These are phyloP conservation scores for Dendryphion nanum DNA, from an alignment of 2,329 filamentous ascomycete species.

Conservation along the genomic window DNA sequence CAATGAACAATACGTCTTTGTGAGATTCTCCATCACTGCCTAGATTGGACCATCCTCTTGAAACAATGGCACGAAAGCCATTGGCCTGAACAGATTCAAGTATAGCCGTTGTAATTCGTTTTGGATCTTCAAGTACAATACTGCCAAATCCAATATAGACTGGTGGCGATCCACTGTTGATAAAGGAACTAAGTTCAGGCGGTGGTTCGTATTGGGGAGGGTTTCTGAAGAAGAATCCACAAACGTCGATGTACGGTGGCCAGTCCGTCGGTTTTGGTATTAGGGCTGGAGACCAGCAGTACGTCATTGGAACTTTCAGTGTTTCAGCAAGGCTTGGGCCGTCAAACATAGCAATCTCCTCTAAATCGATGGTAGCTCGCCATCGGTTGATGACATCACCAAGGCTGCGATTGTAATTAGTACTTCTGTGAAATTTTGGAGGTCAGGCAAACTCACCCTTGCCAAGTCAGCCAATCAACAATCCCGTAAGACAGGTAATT, in stretches of 20 bases:
- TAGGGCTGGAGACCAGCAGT: slow-evolving; percentile 46
- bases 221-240: slow-evolving; percentile 26
- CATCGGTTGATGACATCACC: slow-evolving; percentile 49
- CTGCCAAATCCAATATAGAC: slow-evolving; percentile 33
- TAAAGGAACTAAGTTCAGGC: slow-evolving; percentile 19
- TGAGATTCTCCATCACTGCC: slow-evolving; percentile 56
- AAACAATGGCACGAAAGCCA: slow-evolving; percentile 54
- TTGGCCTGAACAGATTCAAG: slow-evolving; percentile 62
- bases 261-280: slow-evolving; percentile 23
- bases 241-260: slow-evolving; percentile 23
- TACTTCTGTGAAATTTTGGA: slow-evolving; percentile 11
- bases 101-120: slow-evolving; percentile 52
- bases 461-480: slow-evolving; percentile 52
- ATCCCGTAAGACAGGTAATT: slow-evolving; percentile 50
- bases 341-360: slow-evolving; percentile 36
- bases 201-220: slow-evolving; percentile 18
- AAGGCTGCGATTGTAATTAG: slow-evolving; percentile 16
- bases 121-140: slow-evolving; percentile 29
- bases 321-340: slow-evolving; percentile 38
- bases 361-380: slow-evolving; percentile 41
- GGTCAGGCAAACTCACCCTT: slow-evolving; percentile 35
- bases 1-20: slow-evolving; percentile 71
- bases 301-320: slow-evolving; percentile 44
- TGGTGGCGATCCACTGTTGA: slow-evolving; percentile 22
- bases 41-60: slow-evolving; percentile 14